These are phyloP conservation scores for Cladosporium sp. DNA, from an alignment of 2,329 filamentous ascomycete genomes.

Conservation along the genomic window DNA sequence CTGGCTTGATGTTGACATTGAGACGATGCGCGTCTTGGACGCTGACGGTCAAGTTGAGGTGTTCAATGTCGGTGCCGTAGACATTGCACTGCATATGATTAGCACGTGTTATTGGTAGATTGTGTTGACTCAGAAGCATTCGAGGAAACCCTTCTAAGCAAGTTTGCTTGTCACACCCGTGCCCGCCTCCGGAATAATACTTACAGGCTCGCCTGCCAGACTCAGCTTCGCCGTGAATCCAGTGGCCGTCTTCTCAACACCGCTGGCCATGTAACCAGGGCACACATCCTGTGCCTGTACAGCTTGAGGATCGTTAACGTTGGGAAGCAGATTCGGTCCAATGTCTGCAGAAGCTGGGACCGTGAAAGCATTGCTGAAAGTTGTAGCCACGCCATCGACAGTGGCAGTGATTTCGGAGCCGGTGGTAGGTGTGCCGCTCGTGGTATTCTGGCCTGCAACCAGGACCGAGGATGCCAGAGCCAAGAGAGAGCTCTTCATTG, in stretches of 20 bases:
- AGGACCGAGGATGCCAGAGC: conserved; percentile 10
- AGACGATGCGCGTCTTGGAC: conserved; percentile 54
- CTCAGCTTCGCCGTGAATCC: conserved; percentile 51
- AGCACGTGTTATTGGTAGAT: not conserved
- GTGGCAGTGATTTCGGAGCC: conserved; percentile 5
- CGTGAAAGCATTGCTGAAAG: conserved; percentile 23
- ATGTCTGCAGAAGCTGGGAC: conserved; percentile 31
- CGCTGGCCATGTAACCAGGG: conserved; percentile 55
- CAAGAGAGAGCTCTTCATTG: conserved; percentile 6
- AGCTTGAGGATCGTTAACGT: conserved; percentile 61
- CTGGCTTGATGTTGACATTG: conserved; percentile 66
- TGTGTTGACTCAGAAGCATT: not conserved
- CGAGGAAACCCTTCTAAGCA: not conserved
- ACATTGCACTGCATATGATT: conserved; percentile 13
- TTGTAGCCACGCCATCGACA: conserved; percentile 3
- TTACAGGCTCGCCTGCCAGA: conserved; percentile 47
- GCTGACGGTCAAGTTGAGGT: conserved; percentile 61
- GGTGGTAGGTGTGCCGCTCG: conserved; percentile 4
- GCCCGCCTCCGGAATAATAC: not conserved
- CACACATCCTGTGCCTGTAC: conserved; percentile 57
- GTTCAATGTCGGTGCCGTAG: conserved; percentile 57
- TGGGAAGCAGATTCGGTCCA: conserved; percentile 48
- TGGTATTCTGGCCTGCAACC: conserved; percentile 1
- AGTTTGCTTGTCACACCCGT: no score
- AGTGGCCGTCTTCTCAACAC: conserved; percentile 41